Evolutionary conservation across 2,329 filamentous ascomycete genomes (phyloP), one percentile per base, ranked within the genome.

Genomic region (Aspergillus japonicus): DNA sequence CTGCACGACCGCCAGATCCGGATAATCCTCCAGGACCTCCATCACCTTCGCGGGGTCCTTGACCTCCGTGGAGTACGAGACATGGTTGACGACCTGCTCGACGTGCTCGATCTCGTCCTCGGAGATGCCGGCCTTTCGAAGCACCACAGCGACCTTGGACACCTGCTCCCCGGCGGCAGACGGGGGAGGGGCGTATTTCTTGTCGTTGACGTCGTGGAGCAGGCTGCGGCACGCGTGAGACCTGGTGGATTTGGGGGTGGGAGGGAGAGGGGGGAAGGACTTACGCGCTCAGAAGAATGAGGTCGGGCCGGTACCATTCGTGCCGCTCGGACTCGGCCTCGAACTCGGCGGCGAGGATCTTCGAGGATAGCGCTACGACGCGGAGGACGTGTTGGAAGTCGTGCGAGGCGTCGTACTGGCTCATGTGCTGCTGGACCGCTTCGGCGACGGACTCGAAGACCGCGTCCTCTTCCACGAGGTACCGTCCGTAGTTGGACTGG

Each of bases 201-300:
- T 59, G 35, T 64, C 62, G 24, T 58, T 59, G 19, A 64, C 59
- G 21, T 64, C 62, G 50, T 64, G 62, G 8, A 64, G 57, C 3
- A 64, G 62, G 7, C 53, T 55, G 10, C 42, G 19, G 53, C 54
- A 47, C 5, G n/a, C 7, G 24, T 60, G 51, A 11, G 54, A 49
- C 21, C 49, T 60, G n/a, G 39, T 42, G 23, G 23, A 23, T 23
- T 4, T 23, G 23, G 23, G 2, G 23, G 23, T 2, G 21, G 23
- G 23, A 23, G 21, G 21, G 1, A 12, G 3, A 23, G 14, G 14
- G 10, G 11, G 8, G n/a, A 7, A 19, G 16, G 19, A 24, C 50
- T 54, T 26, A 54, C 56, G 49, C 50, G 35, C 26, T 47, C 35
- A 54, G 50, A 39, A 53, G 26, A n/a, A 54, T 42, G 21, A 29